Evolutionary conservation across 257 asterid genomes (phyloP), one percentile per base, ranked within the genome.

Genomic region (Ajuga chamaepitys): DNA sequence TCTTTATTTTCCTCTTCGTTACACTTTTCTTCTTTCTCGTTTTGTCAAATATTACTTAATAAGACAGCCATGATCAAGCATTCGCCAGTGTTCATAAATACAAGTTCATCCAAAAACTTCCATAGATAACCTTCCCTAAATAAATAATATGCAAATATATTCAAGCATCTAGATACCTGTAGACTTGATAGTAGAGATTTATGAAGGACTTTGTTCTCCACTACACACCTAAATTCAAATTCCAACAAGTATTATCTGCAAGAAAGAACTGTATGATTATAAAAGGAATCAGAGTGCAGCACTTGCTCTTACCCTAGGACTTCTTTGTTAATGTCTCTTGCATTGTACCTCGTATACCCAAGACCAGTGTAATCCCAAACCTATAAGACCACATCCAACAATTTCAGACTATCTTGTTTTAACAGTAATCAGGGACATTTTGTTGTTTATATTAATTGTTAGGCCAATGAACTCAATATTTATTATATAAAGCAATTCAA

Each of bases 291-390:
- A 47, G 9, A 21, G 22, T 47, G 69, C 68, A 57, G 67, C 63
- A 58, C 38, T 73, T 37, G 35, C 47, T 58, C 88, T 85, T 81
- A 90, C 99, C 99, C 99, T 20, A 94, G 83, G 48, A 81, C 80
- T 41, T 88, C 91, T 76, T 81, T 91, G 62, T 78, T 76, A 35
- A 90, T 75, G 67, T 94, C 97, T 65, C 89, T 73, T 14, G 97
- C 96, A 58, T 74, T 81, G 83, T 90, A 94, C 77, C 91, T 88
- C 11, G 97, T 88, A 81, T 79, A 90, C 73, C 96, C 98, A 34
- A 90, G 86, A 74, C 97, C 97, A 24, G 95, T 88, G 79, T 88
- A 91, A 76, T 94, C 99, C 97, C 99, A 94, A 53, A 94, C 99
- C 99, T 90, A 74, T 41, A 79, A 62, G 55, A 66, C 42, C 34